These are phyloP conservation scores for Alternaria metachromatica DNA, from an alignment of 2,329 filamentous ascomycete genomes.

Conservation along the genomic window DNA sequence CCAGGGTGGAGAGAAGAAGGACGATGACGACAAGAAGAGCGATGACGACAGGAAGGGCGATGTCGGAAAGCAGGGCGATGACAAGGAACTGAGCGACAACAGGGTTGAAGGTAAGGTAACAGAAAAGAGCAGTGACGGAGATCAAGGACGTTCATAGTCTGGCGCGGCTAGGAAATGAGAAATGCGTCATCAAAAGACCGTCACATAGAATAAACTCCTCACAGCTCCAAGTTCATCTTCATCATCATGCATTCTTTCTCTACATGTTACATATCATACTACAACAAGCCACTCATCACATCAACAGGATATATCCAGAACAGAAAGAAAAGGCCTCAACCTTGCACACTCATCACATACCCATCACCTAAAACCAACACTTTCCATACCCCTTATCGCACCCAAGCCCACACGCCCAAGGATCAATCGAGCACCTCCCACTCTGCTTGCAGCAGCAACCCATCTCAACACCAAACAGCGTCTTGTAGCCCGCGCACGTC, in stretches of 20 bases:
- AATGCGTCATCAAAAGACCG: not conserved
- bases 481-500: constrained; percentile 37
- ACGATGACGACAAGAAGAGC: no score
- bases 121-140: not conserved
- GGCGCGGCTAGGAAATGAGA: not conserved
- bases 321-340: not conserved
- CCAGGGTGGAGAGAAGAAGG: not conserved
- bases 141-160: not conserved
- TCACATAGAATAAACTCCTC: not conserved
- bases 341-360: not conserved
- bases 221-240: not conserved
- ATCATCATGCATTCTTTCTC: not conserved
- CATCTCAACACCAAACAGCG: constrained; percentile 19
- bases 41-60: no score
- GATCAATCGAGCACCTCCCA: constrained; percentile 30
- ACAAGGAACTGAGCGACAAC: not conserved
- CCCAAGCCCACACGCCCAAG: constrained; percentile 30
- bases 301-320: not conserved
- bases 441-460: constrained; percentile 34
- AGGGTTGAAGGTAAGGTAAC: rapidly evolving
- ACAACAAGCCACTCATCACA: not conserved
- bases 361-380: constrained; percentile 24
- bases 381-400: constrained; percentile 41
- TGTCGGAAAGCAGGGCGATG: not conserved
- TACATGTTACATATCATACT: not conserved